Evolutionary conservation across 805 yeast genomes (phyloP), one percentile per base, ranked within the genome.

Genomic region (Metschnikowia gruessii): DNA sequence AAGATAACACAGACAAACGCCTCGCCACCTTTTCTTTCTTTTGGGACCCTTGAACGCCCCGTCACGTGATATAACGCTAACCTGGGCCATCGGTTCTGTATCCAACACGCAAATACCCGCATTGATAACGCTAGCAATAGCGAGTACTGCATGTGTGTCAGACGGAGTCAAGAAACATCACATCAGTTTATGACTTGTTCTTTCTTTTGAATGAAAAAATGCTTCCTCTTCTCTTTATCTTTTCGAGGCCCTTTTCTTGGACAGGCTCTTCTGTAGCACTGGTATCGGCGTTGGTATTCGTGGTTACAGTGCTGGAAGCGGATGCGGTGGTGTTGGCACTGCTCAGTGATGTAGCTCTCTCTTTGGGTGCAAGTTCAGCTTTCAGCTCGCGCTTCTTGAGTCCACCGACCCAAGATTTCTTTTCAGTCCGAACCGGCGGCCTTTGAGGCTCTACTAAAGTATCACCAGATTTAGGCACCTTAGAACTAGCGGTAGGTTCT

Each of bases 341-440:
- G 16, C 61, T 58, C 18, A 52, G 48, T 13, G 64, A 57, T 8
- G 49, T 37, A 28, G 61, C 63, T 22, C 64, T 35, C 18, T 63
- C 54, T 9, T 42, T 43, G 12, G 43, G 10, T n/a, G 33, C 43
- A 19, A 48, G 29, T 19, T 56, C 63, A 38, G 58, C 60, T 38
- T 62, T 47, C 46, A 48, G 51, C 26, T 55, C 71, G 44, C 66
- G 51, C 29, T 69, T 54, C 42, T 68, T 68, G 26, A 70, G 58
- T 0, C 72, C 69, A 2, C 70, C 71, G 4, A 70, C 71, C 73
- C 74, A 69, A 30, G 68, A 60, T 45, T 71, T 71, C 58, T 70
- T 69, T 34, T 69, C 74, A 7, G 34, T 29, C 21, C 42, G 54
- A 57, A 33, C n/a, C 44, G 37, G 34, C 3, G 45, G 45, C 6